Base-by-base conservation (phyloP, 2,329 filamentous ascomycete genomes). In the Diplodia sapinea region DNA sequence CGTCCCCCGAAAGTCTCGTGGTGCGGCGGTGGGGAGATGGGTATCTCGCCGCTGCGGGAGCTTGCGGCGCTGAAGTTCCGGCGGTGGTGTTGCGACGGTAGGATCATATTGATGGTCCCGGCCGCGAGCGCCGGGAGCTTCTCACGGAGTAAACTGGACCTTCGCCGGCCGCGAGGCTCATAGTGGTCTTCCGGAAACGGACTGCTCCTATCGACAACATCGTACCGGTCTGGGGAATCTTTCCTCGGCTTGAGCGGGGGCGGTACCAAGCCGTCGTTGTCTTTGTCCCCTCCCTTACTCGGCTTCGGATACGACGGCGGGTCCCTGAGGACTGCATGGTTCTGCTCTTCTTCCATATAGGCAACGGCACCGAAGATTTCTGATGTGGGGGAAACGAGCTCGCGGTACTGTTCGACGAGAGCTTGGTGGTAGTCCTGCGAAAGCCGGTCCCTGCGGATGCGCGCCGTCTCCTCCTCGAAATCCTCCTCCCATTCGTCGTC, bases 41-140 rank as follows among this genome's bases (percentile, higher is more conserved):
- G 64, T 12, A 66, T 66, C 9, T 66, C 64, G 49, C 64, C 64
- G 33, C 64, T 66, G 23, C 20, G 54, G 12, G 43, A 56, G 13
- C 64, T 59, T 9, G 29, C 50, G 43, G 47, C 31, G 54, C 64
- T 66, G 11, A 33, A 20, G 15, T 67, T 54, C 9, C 65, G 31
- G 11, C 65, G 31, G 6, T 49, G 43, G 13, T 67, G 65, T 12
- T 62, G 55, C n/a, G 47, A 54, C 4, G 65, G 65, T 13, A 61
- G n/a, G 17, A 62, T 62, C 65, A 67, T 67, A 29, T 67, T 59
- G 47, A 67, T 56, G 3, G 65, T 62, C n/a, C 65, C 65, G 20
- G 54, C 47, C 17, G 64, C 54, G 13, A 66, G 43, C 20, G 64
- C 52, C n/a, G 65, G 65, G 20, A 62, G 31, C 33, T 67, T 62